A percentile compares a stretch with the other conserved stretches of the same genome.
Evolutionary conservation across 108 stramenopile genomes (phyloP).

Genomic region (Schizochytrium sp.): DNA sequence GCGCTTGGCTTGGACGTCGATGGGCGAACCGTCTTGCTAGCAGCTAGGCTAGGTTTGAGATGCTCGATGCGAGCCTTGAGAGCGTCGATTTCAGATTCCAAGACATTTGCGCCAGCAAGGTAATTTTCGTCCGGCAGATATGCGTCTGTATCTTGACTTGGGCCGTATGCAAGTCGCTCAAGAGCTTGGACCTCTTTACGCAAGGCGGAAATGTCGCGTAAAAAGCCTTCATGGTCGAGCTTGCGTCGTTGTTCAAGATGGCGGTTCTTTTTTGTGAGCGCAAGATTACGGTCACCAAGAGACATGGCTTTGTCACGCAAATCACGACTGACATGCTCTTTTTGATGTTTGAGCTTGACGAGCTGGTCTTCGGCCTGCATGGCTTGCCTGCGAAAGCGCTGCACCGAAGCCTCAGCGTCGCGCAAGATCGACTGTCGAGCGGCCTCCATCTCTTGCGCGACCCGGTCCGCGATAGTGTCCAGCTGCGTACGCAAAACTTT

Average conservation of each 20-base stretch:
- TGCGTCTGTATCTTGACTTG: background rate
- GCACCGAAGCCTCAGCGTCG: background rate
- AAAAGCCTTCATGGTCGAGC: constrained; percentile 2
- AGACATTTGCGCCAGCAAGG: background rate
- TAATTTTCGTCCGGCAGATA: background rate
- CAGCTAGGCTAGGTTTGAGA: background rate
- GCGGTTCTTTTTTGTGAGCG: background rate
- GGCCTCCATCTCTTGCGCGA: background rate
- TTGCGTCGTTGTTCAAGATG: background rate
- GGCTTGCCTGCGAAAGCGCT: background rate
- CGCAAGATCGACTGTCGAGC: background rate
- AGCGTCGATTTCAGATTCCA: background rate
- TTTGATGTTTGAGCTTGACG: background rate
- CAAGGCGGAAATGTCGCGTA: background rate
- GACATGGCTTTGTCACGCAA: background rate
- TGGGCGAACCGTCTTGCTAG: background rate
- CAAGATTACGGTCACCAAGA: background rate
- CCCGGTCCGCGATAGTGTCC: background rate
- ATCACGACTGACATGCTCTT: background rate
- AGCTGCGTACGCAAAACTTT: background rate
- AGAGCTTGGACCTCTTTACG: background rate
- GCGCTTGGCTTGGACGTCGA: too few relatives aligned
- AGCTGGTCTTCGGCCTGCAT: background rate
- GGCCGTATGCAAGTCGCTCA: background rate
- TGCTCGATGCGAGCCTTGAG: background rate